Evolutionary conservation across 2,329 filamentous ascomycete genomes (phyloP), one percentile per base, ranked within the genome.

Genomic region (Alternaria postmessia): DNA sequence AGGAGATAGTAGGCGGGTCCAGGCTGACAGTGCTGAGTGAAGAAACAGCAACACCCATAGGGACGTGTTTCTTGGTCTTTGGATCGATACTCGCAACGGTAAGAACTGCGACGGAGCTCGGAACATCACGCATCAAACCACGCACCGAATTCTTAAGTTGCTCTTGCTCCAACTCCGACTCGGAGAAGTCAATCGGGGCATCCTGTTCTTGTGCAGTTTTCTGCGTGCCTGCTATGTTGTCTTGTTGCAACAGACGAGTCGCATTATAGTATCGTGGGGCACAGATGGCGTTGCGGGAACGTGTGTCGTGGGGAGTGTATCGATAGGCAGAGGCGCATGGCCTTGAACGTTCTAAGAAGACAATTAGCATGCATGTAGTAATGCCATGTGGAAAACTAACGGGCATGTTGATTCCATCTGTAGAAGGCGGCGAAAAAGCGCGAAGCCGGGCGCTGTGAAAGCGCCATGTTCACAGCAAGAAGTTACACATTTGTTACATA

Each of bases 21-120:
- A 89, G 76, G 0, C 85, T 83, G 14, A 89, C 85, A 4, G 86
- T 86, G 61, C 79, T 87, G 74, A 89, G 84, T 1, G 87, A 89
- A 3, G 87, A 89, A 32, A 89, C 84, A 8, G 86, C 88, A 66
- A 87, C 85, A 42, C 74, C 76, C 55, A 76, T 67, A 3, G 73
- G 69, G 7, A 71, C 62, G 38, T 56, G 51, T 30, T 54, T n/a
- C 3, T 64, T 18, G 20, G 56, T 57, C 41, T 62, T 51, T 8
- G 65, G 57, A 28, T 72, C 67, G 32, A 54, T 32, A 30, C 62
- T 59, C 16, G 63, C 56, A 8, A 78, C 71, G 1, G 86, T 87
- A 56, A 88, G 80, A 36, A 88, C 78, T 44, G 85, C 85, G 51
- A 88, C 85, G 1, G 87, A 84, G 71, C 87, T 83, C 1, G 85